Conservation (phyloP, 257 asterid species). For the Parsonsia alboflavescens region DNA sequence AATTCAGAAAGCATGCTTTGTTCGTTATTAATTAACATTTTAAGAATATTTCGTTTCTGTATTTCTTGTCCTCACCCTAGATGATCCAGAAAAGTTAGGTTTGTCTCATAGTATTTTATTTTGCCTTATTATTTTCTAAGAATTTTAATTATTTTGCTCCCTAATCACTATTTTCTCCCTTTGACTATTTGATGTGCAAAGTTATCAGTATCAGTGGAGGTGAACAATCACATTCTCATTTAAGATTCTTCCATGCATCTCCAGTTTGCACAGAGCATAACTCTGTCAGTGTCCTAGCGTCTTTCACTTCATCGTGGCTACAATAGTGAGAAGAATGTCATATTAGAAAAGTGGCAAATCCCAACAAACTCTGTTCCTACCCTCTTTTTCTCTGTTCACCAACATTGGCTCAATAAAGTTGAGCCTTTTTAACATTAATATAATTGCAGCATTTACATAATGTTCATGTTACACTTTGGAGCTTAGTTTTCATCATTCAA, state of each 20-base stretch:
- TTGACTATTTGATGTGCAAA: background rate
- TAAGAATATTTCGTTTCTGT: background rate
- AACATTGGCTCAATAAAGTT: background rate
- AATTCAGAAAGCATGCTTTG: background rate
- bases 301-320: background rate
- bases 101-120: background rate
- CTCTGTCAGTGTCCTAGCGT: background rate
- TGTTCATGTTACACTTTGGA: background rate
- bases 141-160: background rate
- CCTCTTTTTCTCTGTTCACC: background rate
- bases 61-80: background rate
- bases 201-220: background rate
- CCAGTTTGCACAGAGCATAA: background rate
- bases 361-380: background rate
- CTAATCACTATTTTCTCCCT: background rate
- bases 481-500: background rate
- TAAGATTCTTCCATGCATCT: background rate
- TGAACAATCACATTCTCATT: background rate
- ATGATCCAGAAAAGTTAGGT: background rate
- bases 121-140: background rate
- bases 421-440: background rate
- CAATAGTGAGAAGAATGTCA: background rate
- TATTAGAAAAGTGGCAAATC: background rate
- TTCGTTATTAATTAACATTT: background rate
- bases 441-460: background rate